These are phyloP conservation scores for Camelina hispida DNA, from an alignment of 345 rosid species.

Conservation along the genomic window DNA sequence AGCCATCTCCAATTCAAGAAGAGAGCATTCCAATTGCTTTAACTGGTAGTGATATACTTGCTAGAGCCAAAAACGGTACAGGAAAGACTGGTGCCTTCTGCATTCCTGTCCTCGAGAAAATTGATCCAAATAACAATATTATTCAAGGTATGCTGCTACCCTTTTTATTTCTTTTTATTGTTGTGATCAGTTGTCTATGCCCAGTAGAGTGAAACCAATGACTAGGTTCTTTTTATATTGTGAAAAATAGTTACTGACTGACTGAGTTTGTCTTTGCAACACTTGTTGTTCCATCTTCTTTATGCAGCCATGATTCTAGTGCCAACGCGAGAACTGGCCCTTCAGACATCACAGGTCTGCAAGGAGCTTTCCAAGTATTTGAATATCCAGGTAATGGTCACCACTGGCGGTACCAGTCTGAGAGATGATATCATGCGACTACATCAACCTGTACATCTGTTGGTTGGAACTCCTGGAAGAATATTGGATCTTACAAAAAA, in stretches of 20 bases:
- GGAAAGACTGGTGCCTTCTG: slow-evolving; percentile 99
- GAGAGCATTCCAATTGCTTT: slow-evolving; percentile 99
- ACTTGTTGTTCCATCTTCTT: slow-evolving; percentile 16
- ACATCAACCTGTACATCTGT: slow-evolving; percentile 95
- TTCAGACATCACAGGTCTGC: slow-evolving; percentile 98
- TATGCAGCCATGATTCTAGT: slow-evolving; percentile 88
- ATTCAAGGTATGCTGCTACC: slow-evolving; percentile 78
- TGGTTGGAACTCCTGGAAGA: slow-evolving; percentile 99
- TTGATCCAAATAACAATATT: slow-evolving; percentile 89
- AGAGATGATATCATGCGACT: slow-evolving; percentile 99
- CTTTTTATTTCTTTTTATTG: not conserved
- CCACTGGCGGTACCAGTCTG: slow-evolving; percentile 98
- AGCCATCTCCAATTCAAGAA: slow-evolving; percentile 99
- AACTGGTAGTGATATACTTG: slow-evolving; percentile 98
- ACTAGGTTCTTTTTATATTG: not conserved
- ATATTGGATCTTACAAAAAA: slow-evolving; percentile 93
- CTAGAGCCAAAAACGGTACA: slow-evolving; percentile 99
- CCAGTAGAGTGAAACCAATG: not conserved
- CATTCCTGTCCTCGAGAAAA: slow-evolving; percentile 94
- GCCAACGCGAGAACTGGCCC: slow-evolving; percentile 97
- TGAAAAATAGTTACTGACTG: not conserved
- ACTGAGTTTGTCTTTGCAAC: slow-evolving; percentile 5
- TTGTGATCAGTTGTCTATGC: slow-evolving; percentile 4
- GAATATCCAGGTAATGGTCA: slow-evolving; percentile 96
- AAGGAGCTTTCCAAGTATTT: slow-evolving; percentile 97